Evolutionary conservation across 805 yeast species (phyloP), one percentile per base, ranked within the genome.

Genomic region (Monosporozyma siamensis): DNA sequence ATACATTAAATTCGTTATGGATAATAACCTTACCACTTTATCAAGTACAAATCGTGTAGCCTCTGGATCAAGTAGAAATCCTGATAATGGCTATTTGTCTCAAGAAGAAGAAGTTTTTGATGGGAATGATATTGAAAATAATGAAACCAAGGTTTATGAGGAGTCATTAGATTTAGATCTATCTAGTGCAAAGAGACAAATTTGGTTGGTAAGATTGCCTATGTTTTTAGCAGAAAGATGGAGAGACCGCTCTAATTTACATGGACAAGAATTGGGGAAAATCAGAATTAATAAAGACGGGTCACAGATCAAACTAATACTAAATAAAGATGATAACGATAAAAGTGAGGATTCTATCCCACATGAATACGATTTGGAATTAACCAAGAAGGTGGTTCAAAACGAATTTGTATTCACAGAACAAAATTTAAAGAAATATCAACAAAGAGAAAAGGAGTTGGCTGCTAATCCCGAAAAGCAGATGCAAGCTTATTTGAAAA

Each of bases 151-250:
- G 46, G 59, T 55, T 38, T 63, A 63, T 40, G 77, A 82, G 53
- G 95, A 82, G 63, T 72, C 85, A 11, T 70, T 89, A 24, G 94
- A 92, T 60, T 69, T 92, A 62, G 85, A 88, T 56, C 63, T 88
- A 40, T 48, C 69, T 1, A 67, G 69, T 24, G 76, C 80, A 12
- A 70, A 65, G 38, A 80, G 82, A 54, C 87, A 87, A 51, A 80
- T 92, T 34, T 92, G 97, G 98, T 69, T 92, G 18, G 95, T 92
- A 20, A 77, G 92, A 52, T 67, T 92, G 55, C 97, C 98, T 1
- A 78, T 85, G 56, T 87, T 87, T 55, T 67, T 92, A 47, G 82
- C 95, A 24, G 85, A 81, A 32, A 71, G 75, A 49, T 87, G 97
- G 95, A 72, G 78, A 42, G 72, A 81, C 48, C 71, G 75, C 41